Evolutionary conservation across 2,329 filamentous ascomycete species (phyloP), one percentile per base, ranked within the genome.

Genomic region (Fusarium cicatricum): DNA sequence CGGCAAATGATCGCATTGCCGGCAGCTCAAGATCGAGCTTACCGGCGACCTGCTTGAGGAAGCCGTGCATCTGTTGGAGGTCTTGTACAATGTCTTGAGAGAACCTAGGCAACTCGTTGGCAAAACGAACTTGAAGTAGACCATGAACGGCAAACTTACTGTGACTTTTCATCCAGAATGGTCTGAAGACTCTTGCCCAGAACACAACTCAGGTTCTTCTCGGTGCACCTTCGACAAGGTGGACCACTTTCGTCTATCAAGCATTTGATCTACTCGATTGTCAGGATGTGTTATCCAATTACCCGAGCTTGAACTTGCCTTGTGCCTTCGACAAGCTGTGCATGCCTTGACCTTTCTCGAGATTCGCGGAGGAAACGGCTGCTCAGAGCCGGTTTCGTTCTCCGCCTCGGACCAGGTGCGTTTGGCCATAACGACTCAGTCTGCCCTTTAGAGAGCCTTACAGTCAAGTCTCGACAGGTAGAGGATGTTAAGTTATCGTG

Each of bases 141-240:
- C 4, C 4, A 14, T 2, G 32, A 12, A 38, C 7, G 15, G 4
- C 16, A 5, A 23, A 64, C 65, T 44, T 59, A 74, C 71, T 72
- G 71, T 21, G 70, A 69, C 38, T 71, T 70, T 46, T 76, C 74
- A 46, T 73, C 72, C 11, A 76, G 73, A 23, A 76, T 68, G 12
- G 70, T 75, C 61, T 76, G 74, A 2, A 76, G 63, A 45, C 71
- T 75, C 68, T 75, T 75, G 52, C 72, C 74, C 26, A 76, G 31
- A 0, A 75, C 71, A 33, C 74, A 76, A 2, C 64, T 65, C 11
- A 76, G 55, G n/a, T 69, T 70, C 15, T 70, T 65, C 43, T 75
- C 71, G 2, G 64, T 49, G 49, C 74, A 76, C 21, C 74, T 60
- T 19, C 67, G 68, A 55, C 74, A 76, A 11, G 73, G 73, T n/a